Evolutionary conservation across 805 yeast genomes (phyloP), one percentile per base, ranked within the genome.

Genomic region (Candida silvatica): DNA sequence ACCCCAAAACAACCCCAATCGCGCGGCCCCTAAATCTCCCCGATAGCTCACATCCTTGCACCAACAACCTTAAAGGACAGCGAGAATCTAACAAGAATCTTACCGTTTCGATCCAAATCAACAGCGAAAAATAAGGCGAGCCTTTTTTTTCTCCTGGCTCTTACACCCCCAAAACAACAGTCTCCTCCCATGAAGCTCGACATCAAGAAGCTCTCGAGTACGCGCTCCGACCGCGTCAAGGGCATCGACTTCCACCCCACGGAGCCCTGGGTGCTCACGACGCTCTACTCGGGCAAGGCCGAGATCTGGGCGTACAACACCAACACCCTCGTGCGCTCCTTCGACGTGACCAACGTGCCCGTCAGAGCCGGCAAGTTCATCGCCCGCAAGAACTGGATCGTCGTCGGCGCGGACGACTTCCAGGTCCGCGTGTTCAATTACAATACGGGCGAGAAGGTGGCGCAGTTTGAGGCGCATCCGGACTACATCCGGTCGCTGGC

Each of bases 231-330:
- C 59, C 80, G 99, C 59, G 97, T 92, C 56, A 92, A 92, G 62
- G 97, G 96, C 33, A 81, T 92, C 54, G 99, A 92, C 62, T 83
- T 92, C 69, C 99, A 92, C 59, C 98, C 98, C 17, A 69, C 88
- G 16, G 98, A 92, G 59, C 97, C 98, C 36, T 90, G 97, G 97
- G 77, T 87, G 35, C 67, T 87, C 51, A 80, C 90, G 36, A 86
- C 96, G n/a, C 67, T 85, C 39, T 87, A 84, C 61, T 82, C 88
- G 34, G 98, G 95, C 46, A 74, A 73, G 57, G 77, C 86, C 37
- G 97, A 88, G 62, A 85, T 90, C 54, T 86, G 95, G 95, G 82
- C 94, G 36, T 86, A 84, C 50, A 96, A 87, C 52, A 85, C 97
- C 29, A 74, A 74, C 38, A 62, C 86, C 20, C 67, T 83, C 31